Conservation (phyloP, 176 grass and related monocot genomes). For the Oryza rufipogon region DNA sequence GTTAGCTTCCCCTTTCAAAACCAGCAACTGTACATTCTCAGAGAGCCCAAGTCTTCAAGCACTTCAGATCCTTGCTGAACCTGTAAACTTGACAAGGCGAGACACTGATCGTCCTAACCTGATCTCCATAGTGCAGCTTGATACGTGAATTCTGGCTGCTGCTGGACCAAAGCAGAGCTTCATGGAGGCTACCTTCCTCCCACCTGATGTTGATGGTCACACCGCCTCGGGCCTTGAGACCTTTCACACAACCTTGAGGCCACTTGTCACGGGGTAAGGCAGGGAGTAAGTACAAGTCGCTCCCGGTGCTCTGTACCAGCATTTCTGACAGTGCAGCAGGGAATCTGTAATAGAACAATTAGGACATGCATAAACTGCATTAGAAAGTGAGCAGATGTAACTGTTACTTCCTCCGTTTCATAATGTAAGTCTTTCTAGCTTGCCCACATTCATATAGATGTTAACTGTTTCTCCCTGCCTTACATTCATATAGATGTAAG, state of each 20-base stretch:
- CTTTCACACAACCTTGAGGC: slow-evolving; percentile 75
- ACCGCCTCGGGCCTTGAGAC: slow-evolving; percentile 76
- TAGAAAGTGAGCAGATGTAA: neutral
- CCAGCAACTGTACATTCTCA: slow-evolving; percentile 17
- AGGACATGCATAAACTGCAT: neutral
- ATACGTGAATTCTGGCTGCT: slow-evolving; percentile 44
- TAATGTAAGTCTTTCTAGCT: no score
- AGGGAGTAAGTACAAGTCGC: slow-evolving; percentile 76
- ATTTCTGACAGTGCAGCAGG: slow-evolving; percentile 85
- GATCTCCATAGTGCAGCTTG: slow-evolving; percentile 52
- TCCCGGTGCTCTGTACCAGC: slow-evolving; percentile 74
- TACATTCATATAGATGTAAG: no score
- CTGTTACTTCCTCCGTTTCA: neutral
- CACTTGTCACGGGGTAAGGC: slow-evolving; percentile 73
- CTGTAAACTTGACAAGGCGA: slow-evolving; percentile 55
- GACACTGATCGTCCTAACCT: slow-evolving; percentile 24
- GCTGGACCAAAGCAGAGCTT: slow-evolving; percentile 70
- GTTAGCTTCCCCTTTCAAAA: neutral
- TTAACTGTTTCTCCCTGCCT: no score
- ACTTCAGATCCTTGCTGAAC: slow-evolving; percentile 63
- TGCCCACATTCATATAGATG: no score
- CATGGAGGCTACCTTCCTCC: slow-evolving; percentile 80
- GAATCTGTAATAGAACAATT: slow-evolving; percentile 59
- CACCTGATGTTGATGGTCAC: slow-evolving; percentile 74
- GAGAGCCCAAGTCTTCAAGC: slow-evolving; percentile 53